phyloP scores from a whole-genome alignment of 768 basidiomycete species.

The Kwoniella botswanensis region DNA sequence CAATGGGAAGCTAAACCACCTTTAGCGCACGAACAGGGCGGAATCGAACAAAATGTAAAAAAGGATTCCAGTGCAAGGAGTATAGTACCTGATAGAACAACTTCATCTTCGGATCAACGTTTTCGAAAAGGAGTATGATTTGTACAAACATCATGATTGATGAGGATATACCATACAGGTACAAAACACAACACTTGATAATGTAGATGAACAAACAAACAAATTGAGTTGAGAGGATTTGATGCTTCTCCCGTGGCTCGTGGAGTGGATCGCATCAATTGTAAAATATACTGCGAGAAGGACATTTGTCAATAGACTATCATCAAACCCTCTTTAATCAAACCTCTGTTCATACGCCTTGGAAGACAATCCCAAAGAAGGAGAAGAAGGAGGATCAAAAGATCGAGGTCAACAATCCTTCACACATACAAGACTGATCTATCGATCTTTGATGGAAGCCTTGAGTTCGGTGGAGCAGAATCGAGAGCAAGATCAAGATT shows the following conservation, averaged over 20 bases:
- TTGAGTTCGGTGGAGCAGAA: neutral
- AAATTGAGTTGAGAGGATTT: neutral
- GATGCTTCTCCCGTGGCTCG: conserved; percentile 2
- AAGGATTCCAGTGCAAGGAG: neutral
- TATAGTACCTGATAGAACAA: neutral
- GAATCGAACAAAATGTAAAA: neutral
- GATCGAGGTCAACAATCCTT: neutral
- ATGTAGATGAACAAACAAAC: neutral
- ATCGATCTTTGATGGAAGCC: neutral
- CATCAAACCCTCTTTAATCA: neutral
- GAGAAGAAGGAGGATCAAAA: neutral
- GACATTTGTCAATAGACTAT: neutral
- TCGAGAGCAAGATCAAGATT: neutral
- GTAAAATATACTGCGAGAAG: too few relatives aligned
- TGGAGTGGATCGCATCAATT: neutral
- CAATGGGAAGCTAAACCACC: neutral
- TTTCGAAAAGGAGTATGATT: neutral
- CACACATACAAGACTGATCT: neutral
- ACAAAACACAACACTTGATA: neutral
- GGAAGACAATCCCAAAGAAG: neutral
- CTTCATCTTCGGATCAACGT: neutral
- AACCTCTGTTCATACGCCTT: conserved; percentile 1
- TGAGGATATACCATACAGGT: neutral
- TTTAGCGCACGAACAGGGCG: neutral
- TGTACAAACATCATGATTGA: neutral